phyloP scores from a whole-genome alignment of 192 early-diverging fungal genomes.

The Coemansia sp. region DNA sequence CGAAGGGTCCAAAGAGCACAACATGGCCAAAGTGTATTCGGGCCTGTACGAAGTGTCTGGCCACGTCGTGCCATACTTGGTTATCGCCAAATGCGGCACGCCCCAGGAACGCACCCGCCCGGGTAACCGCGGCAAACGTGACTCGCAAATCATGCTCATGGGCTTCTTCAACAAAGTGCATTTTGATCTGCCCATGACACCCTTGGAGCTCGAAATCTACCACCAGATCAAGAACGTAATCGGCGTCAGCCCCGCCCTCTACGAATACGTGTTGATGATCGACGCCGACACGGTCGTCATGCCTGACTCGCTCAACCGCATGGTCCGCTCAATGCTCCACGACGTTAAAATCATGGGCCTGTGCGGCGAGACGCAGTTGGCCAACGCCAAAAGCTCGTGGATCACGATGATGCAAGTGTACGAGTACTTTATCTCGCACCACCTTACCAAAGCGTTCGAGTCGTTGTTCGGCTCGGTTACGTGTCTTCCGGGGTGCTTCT shows the following conservation, averaged over 20 bases:
- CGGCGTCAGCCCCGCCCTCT: slow-evolving; percentile 90
- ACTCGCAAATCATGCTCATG: slow-evolving; percentile 98
- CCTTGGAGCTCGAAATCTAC: slow-evolving; percentile 94
- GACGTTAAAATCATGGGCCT: slow-evolving; percentile 90
- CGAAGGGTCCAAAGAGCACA: slow-evolving; percentile 85
- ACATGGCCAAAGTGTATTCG: slow-evolving; percentile 94
- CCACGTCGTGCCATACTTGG: slow-evolving; percentile 88
- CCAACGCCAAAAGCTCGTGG: slow-evolving; percentile 90
- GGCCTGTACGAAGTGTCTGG: slow-evolving; percentile 90
- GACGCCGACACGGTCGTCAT: slow-evolving; percentile 96
- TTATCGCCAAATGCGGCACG: slow-evolving; percentile 89
- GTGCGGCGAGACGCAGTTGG: slow-evolving; percentile 91
- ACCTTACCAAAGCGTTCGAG: slow-evolving; percentile 94
- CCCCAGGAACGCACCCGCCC: slow-evolving; percentile 77
- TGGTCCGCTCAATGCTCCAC: slow-evolving; percentile 87
- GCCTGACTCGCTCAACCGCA: slow-evolving; percentile 87
- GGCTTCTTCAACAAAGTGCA: slow-evolving; percentile 94
- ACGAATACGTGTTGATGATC: slow-evolving; percentile 95
- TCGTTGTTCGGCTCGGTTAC: slow-evolving; percentile 95
- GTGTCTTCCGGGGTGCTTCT: slow-evolving; percentile 98
- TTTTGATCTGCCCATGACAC: slow-evolving; percentile 88
- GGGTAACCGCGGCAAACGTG: slow-evolving; percentile 96
- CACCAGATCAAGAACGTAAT: slow-evolving; percentile 99
- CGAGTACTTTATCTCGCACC: slow-evolving; percentile 97
- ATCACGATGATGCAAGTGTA: slow-evolving; percentile 99